Base-by-base conservation (phyloP, 345 rosid genomes). In the Euclidium syriacum region DNA sequence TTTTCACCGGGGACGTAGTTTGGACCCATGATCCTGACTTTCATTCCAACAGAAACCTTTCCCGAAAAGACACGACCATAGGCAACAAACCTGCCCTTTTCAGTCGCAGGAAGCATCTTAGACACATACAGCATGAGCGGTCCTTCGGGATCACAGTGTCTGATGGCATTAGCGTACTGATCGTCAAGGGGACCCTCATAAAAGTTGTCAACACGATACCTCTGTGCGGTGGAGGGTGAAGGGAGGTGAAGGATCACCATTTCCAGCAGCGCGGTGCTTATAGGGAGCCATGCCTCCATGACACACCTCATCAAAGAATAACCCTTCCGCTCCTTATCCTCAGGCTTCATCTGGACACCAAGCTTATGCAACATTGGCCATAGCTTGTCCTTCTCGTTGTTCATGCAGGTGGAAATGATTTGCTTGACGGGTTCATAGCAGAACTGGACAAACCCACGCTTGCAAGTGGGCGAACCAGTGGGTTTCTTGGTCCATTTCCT, bases 1-100 rank as follows among this genome's bases (percentile, higher is more conserved):
- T 79, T 84, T 72, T 84, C 82, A 9, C 89, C 86, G 22, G 89
- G 86, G 7, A 40, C 19, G 12, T 5, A 40, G 44, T 84, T 84
- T 9, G 90, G 86, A 52, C 86, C 86, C 86, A 84, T 84, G 64
- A 84, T 84, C 61, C 90, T 79, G n/a, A 79, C 86, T 81, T 84
- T 84, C 65, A 75, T 34, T 38, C 90, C 90, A 20, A 86, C 79
- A 14, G 84, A 46, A 1, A 84, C 84, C 78, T 44, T 84, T 1
- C 90, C 84, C 17, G 90, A 7, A 32, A 84, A 84, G 1, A 84
- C 90, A 69, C 90, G 84, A 5, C 86, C 86, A 19, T 81, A 84
- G 7, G 90, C 90, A 77, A 68, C 81, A 68, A 81, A 84, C 43
- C 90, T 75, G 12, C 90, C 90, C 66, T 81, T 84, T 25, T 84